These are phyloP conservation scores for Fragaria iinumae DNA, from an alignment of 306 rosid species.

Conservation along the genomic window DNA sequence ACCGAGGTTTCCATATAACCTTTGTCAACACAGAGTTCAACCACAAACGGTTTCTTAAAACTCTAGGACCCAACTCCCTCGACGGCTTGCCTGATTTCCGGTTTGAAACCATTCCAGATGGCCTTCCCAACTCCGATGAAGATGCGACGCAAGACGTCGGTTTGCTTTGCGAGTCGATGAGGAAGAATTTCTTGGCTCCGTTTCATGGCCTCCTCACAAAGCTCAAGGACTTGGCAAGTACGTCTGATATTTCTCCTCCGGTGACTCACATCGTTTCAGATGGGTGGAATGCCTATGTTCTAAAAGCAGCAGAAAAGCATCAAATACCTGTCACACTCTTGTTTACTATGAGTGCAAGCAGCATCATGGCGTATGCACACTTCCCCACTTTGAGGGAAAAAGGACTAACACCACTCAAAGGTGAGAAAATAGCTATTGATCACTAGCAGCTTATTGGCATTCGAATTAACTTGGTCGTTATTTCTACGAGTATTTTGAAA, in stretches of 20 bases:
- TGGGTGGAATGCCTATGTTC: not conserved
- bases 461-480: not conserved
- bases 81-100: constrained; percentile 2
- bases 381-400: not conserved
- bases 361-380: not conserved
- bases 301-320: constrained; percentile 5
- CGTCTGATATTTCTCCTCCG: not conserved
- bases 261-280: constrained; percentile 16
- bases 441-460: not conserved
- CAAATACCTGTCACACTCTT: constrained; percentile 3
- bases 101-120: constrained; percentile 14
- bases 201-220: not conserved
- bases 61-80: not conserved
- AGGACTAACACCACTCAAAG: constrained; percentile 21
- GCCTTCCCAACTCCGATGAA: not conserved
- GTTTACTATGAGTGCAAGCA: not conserved
- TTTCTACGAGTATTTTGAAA: not conserved
- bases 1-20: constrained; percentile 11
- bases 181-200: not conserved
- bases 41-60: constrained; percentile 15
- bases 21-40: constrained; percentile 20
- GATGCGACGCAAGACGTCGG: not conserved
- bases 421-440: not conserved
- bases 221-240: not conserved
- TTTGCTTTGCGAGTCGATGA: not conserved